These are phyloP conservation scores for Ceratobasidium sp. DNA, from an alignment of 1,284 basidiomycete species.

Conservation along the genomic window DNA sequence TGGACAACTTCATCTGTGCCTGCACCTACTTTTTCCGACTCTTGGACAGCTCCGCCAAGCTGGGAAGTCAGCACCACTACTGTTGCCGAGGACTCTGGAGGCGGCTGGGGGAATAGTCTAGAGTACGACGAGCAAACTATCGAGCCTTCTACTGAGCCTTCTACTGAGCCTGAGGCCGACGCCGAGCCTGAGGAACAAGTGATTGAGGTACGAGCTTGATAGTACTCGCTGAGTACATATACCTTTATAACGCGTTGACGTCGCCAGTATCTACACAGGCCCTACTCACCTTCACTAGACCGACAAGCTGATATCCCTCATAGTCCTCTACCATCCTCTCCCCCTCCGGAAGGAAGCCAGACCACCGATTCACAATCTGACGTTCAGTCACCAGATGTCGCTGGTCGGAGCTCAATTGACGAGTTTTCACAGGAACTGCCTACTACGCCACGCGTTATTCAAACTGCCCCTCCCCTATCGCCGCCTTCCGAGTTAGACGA, in stretches of 20 bases:
- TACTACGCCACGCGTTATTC: constrained; percentile 31
- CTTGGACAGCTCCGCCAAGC: constrained; percentile 18
- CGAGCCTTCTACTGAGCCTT: constrained; percentile 6
- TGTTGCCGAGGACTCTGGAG: constrained; percentile 23
- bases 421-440: constrained; percentile 19
- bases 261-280: constrained; percentile 32
- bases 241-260: constrained; percentile 31
- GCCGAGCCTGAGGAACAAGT: constrained; percentile 36
- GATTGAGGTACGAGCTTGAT: constrained; percentile 31
- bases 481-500: constrained; percentile 29
- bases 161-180: constrained; percentile 15
- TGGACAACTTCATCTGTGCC: constrained; percentile 38
- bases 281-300: constrained; percentile 13
- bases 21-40: constrained; percentile 30
- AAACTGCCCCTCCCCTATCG: not conserved
- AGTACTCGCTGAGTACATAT: constrained; percentile 16
- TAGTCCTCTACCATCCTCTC: constrained; percentile 41
- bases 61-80: constrained; percentile 20
- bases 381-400: not conserved
- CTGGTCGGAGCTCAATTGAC: constrained; percentile 27
- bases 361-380: constrained; percentile 35
- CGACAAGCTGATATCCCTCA: constrained; percentile 29
- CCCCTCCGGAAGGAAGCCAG: constrained; percentile 31
- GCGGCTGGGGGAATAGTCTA: constrained; percentile 42
- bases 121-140: constrained; percentile 27